phyloP scores from a whole-genome alignment of 2,329 filamentous ascomycete species.

The Metarhizium rileyi region DNA sequence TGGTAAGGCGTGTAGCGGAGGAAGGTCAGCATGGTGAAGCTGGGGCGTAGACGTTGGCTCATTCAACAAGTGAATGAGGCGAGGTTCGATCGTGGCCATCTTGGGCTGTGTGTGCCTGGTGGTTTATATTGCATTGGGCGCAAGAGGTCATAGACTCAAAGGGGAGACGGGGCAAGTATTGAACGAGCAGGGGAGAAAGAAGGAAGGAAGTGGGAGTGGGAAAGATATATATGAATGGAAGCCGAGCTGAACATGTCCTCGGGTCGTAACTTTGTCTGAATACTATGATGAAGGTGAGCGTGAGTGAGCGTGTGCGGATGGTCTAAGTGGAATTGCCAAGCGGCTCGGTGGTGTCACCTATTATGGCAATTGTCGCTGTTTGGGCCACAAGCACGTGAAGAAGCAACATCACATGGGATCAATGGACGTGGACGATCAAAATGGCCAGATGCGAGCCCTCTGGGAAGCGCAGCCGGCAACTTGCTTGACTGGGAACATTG shows the following conservation, averaged over 20 bases:
- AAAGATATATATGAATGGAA: conserved; percentile 1
- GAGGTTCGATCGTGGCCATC: conserved; percentile 59
- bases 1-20: conserved; percentile 40
- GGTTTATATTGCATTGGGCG: conserved; percentile 3
- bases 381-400: conserved; percentile 8
- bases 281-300: conserved; percentile 3
- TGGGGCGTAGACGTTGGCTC: conserved; percentile 38
- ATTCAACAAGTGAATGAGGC: conserved; percentile 56
- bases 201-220: background rate
- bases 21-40: conserved; percentile 41
- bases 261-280: conserved; percentile 2
- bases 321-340: background rate
- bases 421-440: too few species aligned
- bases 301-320: too few species aligned
- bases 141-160: background rate
- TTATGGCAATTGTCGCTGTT: background rate
- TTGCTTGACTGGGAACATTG: too few species aligned
- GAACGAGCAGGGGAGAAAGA: background rate
- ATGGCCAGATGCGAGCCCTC: too few species aligned
- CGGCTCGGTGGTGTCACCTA: conserved; percentile 5
- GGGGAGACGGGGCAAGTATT: background rate
- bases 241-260: conserved; percentile 6
- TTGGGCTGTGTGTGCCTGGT: conserved; percentile 20
- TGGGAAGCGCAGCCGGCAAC: too few species aligned
- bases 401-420: conserved; percentile 5